Evolutionary conservation across 1,284 basidiomycete species (phyloP), one percentile per base, ranked within the genome.

Genomic region (Schizophyllum commune): DNA sequence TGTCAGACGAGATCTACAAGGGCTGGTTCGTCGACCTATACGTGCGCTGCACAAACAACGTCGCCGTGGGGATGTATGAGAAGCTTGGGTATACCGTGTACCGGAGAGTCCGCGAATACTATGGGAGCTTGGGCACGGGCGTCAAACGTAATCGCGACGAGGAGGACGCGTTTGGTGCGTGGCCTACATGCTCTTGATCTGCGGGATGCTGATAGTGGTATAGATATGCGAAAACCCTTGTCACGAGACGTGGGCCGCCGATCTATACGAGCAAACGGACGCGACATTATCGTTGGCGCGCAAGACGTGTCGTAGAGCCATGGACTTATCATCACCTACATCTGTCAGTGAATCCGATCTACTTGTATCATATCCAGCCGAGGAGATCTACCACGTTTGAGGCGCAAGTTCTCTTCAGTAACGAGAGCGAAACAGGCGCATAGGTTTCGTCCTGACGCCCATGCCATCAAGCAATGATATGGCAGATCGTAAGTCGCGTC

Each of bases 11-110:
- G 62, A 79, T 78, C 52, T 91, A 93, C 76, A 81, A 84, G 63
- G 91, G 84, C 4, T 91, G 82, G 77, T 96, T 96, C 68, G 92
- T 96, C 56, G 94, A 96, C 74, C 82, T 96, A 19, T 96, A 93
- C 71, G 94, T 96, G 57, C 84, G 94, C 60, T 91, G 91, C 66
- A 85, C 86, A 57, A 94, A 94, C 67, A 69, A 75, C 4, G 78
- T 92, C 17, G 91, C 89, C 15, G 89, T 94, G 63, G 77, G 75
- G 17, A 90, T 96, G 88, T 96, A 96, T 71, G 91, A 96, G 68
- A 80, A 83, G 20, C 77, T 95, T 67, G 93, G 91, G 2, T 96
- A 96, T 68, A 90, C 87, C 66, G 91, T 96, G 13, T 96, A 91
- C 73, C 78, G 92, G 51, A 78, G 89, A 62, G 93, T 96, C 55